These are phyloP conservation scores for Brassica rapa DNA, from an alignment of 345 rosid genomes.

Conservation along the genomic window DNA sequence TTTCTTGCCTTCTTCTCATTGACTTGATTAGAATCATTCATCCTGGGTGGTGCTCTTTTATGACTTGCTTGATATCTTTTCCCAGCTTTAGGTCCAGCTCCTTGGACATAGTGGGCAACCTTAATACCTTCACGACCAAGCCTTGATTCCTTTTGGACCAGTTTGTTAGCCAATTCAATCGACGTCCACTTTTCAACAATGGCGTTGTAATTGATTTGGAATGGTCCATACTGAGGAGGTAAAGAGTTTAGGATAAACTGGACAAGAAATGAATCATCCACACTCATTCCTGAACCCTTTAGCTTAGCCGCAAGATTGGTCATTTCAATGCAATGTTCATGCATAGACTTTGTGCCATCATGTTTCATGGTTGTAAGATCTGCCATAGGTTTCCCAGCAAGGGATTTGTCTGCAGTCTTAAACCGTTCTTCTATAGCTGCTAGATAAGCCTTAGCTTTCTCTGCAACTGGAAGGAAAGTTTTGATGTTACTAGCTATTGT, in stretches of 20 bases:
- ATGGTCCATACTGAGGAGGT: background rate
- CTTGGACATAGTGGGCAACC: constrained; percentile 3
- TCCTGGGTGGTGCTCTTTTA: no score
- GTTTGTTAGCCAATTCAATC: constrained; percentile 2
- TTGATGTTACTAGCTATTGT: no score
- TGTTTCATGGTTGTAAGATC: no score
- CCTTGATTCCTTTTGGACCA: background rate
- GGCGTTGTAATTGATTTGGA: background rate
- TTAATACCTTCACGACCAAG: background rate
- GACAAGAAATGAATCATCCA: background rate
- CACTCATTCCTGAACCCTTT: background rate
- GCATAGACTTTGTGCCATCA: no score
- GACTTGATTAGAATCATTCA: no score
- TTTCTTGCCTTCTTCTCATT: background rate
- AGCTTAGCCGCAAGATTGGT: background rate
- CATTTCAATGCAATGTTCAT: no score
- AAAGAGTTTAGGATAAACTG: background rate
- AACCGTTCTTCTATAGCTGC: no score
- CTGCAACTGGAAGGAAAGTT: no score
- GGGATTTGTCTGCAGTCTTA: no score
- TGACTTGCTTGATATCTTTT: no score
- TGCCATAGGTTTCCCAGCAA: no score
- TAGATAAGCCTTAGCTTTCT: no score
- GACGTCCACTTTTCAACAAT: background rate
- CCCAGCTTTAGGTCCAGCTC: background rate